Percentiles rank a stretch among this genome's conserved stretches.
These are phyloP conservation scores for Thielaviopsis punctulata DNA, from an alignment of 2,329 filamentous ascomycete genomes.

Conservation along the genomic window DNA sequence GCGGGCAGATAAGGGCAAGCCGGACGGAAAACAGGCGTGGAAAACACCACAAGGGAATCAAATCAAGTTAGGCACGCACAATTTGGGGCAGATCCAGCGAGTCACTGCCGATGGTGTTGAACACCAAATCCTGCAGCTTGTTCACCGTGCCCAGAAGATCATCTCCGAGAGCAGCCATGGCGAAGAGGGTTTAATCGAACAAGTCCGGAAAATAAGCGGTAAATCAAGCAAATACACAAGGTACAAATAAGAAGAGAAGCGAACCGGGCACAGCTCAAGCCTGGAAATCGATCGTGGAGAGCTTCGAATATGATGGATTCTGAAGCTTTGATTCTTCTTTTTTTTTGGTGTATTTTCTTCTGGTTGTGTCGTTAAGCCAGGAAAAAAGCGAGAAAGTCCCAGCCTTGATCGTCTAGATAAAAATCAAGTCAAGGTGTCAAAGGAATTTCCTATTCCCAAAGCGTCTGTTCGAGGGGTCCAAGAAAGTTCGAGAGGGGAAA, in stretches of 20 bases:
- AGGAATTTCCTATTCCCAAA: background rate
- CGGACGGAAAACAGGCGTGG: background rate
- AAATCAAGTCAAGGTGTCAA: background rate
- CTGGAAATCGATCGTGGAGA: background rate
- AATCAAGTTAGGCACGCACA: slow-evolving; percentile 40
- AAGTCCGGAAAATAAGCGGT: background rate
- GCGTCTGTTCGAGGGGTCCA: background rate
- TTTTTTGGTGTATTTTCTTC: background rate
- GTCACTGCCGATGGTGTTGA: slow-evolving; percentile 99
- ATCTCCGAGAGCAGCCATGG: slow-evolving; percentile 88
- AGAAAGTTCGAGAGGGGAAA: background rate
- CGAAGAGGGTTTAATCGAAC: slow-evolving; percentile 14
- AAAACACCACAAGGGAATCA: background rate
- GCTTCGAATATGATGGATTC: background rate
- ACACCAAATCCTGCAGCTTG: slow-evolving; percentile 94
- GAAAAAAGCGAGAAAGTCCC: background rate
- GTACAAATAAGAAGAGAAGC: background rate
- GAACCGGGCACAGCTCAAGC: background rate
- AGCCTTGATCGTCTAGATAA: background rate
- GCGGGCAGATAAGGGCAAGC: background rate
- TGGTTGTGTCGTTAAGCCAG: background rate
- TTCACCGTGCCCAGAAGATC: slow-evolving; percentile 92
- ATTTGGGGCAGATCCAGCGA: slow-evolving; percentile 95
- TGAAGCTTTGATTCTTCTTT: background rate
- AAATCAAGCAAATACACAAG: background rate